A percentile compares a stretch with the other conserved stretches of the same genome.
Evolutionary conservation across 1,139 yeast genomes (phyloP).

Genomic region (Saccharomycopsis hybrid): DNA sequence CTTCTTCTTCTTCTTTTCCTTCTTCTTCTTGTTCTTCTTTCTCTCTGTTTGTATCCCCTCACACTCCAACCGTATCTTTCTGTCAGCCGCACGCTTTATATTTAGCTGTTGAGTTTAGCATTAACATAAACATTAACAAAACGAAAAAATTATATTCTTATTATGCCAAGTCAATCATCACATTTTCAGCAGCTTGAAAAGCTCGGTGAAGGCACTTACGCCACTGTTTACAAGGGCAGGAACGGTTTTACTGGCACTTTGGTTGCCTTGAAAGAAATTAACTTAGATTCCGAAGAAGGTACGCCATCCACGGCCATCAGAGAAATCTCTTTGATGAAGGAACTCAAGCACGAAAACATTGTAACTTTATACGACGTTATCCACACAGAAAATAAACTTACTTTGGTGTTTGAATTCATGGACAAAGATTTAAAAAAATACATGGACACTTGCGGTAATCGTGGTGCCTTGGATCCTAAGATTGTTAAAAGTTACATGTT

Average conservation of each 20-base stretch:
- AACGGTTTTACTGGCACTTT: slow-evolving; percentile 87
- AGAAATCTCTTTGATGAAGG: slow-evolving; percentile 95
- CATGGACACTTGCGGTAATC: slow-evolving; percentile 81
- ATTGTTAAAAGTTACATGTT: slow-evolving; percentile 88
- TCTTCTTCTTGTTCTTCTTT: neutral
- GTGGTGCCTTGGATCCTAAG: slow-evolving; percentile 73
- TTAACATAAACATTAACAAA: no score
- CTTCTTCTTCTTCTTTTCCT: slow-evolving; percentile 2
- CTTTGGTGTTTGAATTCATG: slow-evolving; percentile 89
- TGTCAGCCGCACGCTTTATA: no score
- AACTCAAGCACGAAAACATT: slow-evolving; percentile 87
- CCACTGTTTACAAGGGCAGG: slow-evolving; percentile 94
- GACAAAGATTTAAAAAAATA: slow-evolving; percentile 90
- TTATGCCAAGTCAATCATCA: slow-evolving; percentile 16
- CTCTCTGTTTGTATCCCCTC: no score
- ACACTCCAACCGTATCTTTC: no score
- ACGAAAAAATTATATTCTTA: no score
- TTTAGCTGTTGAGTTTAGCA: no score
- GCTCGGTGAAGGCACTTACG: slow-evolving; percentile 96
- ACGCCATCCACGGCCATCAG: slow-evolving; percentile 97
- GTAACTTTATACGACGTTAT: slow-evolving; percentile 92
- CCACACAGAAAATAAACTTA: slow-evolving; percentile 92
- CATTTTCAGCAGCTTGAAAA: slow-evolving; percentile 49
- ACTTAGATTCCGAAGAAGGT: slow-evolving; percentile 93
- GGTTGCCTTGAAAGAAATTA: slow-evolving; percentile 93